phyloP scores from a whole-genome alignment of 179 eudicot species.

The Camellia oleifera region DNA sequence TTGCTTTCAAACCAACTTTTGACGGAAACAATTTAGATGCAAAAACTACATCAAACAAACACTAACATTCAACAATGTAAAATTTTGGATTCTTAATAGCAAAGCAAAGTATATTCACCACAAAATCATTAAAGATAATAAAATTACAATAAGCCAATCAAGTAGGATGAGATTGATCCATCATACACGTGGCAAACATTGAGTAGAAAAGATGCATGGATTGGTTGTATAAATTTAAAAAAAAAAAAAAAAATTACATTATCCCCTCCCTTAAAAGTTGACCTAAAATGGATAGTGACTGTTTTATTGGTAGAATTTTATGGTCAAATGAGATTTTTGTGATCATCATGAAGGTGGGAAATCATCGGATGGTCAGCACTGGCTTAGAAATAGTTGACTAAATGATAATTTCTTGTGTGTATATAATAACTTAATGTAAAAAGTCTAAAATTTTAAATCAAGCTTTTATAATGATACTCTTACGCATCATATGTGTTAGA shows the following conservation, averaged over 20 bases:
- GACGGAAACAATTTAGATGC: conserved; percentile 13
- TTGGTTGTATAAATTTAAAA: background rate
- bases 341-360: background rate
- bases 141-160: conserved; percentile 1
- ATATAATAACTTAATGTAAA: background rate
- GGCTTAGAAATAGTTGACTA: background rate
- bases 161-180: background rate
- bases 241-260: background rate
- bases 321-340: background rate
- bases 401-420: no score
- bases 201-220: background rate
- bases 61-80: background rate
- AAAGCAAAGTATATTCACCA: background rate
- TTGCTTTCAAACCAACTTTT: conserved; percentile 29
- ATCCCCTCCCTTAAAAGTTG: conserved; percentile 4
- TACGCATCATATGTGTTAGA: background rate
- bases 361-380: background rate
- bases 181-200: background rate
- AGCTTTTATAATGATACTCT: background rate
- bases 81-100: background rate
- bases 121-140: background rate
- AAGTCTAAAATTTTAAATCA: conserved; percentile 4
- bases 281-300: background rate
- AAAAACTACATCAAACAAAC: background rate
- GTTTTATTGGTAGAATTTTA: background rate